These are phyloP conservation scores for Rubroboletus satanas DNA, from an alignment of 768 basidiomycete genomes.

Conservation along the genomic window DNA sequence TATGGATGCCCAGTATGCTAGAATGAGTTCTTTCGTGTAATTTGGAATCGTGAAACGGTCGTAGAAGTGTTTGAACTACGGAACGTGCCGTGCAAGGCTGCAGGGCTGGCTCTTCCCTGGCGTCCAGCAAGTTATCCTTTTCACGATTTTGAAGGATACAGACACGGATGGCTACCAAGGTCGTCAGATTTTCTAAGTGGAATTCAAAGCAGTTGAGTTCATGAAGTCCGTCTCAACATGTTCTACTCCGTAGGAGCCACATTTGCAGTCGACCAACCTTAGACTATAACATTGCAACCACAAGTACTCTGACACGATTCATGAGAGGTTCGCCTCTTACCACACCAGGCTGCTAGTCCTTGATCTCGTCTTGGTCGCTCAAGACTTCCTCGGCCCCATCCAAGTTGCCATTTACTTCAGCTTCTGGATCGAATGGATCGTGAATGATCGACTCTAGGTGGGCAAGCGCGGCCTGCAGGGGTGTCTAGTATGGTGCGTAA, in stretches of 20 bases:
- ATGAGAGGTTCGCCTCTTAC: not conserved
- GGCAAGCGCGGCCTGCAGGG: slow-evolving; percentile 67
- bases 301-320: not conserved
- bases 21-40: slow-evolving; percentile 9
- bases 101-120: not conserved
- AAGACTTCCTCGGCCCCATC: slow-evolving; percentile 14
- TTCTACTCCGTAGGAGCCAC: not conserved
- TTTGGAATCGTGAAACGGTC: not conserved
- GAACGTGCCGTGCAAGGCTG: not conserved
- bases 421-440: slow-evolving; percentile 37
- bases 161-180: not conserved
- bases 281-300: not conserved
- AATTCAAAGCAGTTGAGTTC: not conserved
- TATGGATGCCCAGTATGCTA: slow-evolving; percentile 10
- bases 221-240: not conserved
- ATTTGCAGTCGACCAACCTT: not conserved
- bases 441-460: slow-evolving; percentile 81
- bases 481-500: slow-evolving; percentile 81
- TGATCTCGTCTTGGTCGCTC: slow-evolving; percentile 14
- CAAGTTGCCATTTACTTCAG: slow-evolving; percentile 14
- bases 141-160: not conserved
- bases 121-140: not conserved
- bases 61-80: not conserved
- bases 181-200: not conserved
- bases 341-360: slow-evolving; percentile 1